Conservation (phyloP, 495 filamentous ascomycete genomes). For the Penicillium lagena region DNA sequence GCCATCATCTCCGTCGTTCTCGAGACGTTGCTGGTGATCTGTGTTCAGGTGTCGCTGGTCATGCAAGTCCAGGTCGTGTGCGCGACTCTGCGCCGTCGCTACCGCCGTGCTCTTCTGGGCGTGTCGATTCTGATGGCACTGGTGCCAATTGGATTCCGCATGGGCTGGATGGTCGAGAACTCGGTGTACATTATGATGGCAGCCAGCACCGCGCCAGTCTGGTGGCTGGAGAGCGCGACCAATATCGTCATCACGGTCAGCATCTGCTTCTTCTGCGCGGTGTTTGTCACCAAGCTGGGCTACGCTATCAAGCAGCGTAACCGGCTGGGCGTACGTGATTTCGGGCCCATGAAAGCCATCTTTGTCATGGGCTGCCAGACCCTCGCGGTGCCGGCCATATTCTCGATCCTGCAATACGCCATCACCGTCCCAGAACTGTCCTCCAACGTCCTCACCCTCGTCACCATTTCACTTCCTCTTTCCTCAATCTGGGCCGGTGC, state of each 20-base stretch:
- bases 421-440: conserved; percentile 48
- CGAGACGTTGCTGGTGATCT: conserved; percentile 50
- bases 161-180: conserved; percentile 53
- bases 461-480: conserved; percentile 70
- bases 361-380: conserved; percentile 73
- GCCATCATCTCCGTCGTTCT: conserved; percentile 49
- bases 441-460: conserved; percentile 58
- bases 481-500: conserved; percentile 71
- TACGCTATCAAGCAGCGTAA: conserved; percentile 52
- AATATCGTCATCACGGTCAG: conserved; percentile 54
- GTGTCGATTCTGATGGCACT: conserved; percentile 49
- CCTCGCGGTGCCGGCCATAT: conserved; percentile 74
- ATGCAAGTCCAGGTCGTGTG: conserved; percentile 67
- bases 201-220: conserved; percentile 1
- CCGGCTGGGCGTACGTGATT: conserved; percentile 50
- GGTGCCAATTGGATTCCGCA: conserved; percentile 51
- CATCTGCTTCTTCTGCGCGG: conserved; percentile 67
- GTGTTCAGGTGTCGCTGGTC: conserved; percentile 59
- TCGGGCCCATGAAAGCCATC: conserved; percentile 64
- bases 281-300: conserved; percentile 69
- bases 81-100: conserved; percentile 35
- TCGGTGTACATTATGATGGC: conserved; percentile 40
- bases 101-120: conserved; percentile 35
- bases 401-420: conserved; percentile 58
- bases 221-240: conserved; percentile 45